Evolutionary conservation across 2,329 filamentous ascomycete genomes (phyloP).

Genomic region (Curvularia lunata): DNA sequence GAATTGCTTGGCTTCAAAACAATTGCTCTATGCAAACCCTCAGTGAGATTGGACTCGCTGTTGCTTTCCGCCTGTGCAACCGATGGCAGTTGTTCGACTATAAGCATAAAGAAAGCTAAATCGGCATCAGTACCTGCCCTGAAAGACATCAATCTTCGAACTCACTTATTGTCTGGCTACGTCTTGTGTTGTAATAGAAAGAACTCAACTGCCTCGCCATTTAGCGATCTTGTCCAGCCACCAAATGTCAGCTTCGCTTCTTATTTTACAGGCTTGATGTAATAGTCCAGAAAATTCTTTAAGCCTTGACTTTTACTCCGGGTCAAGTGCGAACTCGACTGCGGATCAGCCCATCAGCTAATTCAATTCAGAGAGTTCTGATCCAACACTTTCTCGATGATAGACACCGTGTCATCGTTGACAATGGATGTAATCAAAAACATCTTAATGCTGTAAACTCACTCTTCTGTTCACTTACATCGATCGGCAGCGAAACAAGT

Average conservation of each 20-base stretch:
- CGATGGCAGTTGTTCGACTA: slow-evolving; percentile 10
- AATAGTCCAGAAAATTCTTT: background rate
- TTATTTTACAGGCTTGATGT: too few relatives aligned
- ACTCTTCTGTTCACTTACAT: too few relatives aligned
- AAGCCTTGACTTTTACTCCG: slow-evolving; percentile 1
- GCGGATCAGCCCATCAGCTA: background rate
- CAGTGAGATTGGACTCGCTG: background rate
- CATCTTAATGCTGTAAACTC: too few relatives aligned
- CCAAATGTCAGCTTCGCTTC: background rate
- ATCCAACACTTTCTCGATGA: background rate
- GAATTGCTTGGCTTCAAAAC: background rate
- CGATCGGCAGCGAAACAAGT: too few relatives aligned
- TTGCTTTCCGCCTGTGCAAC: background rate
- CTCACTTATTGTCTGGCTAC: slow-evolving; percentile 16
- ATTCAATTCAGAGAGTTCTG: background rate
- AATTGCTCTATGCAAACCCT: background rate
- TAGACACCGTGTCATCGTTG: too few relatives aligned
- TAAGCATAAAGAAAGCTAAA: slow-evolving; percentile 12
- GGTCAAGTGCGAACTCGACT: background rate
- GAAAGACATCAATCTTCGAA: slow-evolving; percentile 21
- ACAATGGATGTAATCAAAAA: too few relatives aligned
- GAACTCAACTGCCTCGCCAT: slow-evolving; percentile 16
- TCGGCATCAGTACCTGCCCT: slow-evolving; percentile 10
- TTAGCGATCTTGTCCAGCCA: slow-evolving; percentile 15
- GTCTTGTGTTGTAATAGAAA: slow-evolving; percentile 24